Base-by-base conservation (phyloP, 192 early-diverging fungal species). In the Radiomyces spectabilis region DNA sequence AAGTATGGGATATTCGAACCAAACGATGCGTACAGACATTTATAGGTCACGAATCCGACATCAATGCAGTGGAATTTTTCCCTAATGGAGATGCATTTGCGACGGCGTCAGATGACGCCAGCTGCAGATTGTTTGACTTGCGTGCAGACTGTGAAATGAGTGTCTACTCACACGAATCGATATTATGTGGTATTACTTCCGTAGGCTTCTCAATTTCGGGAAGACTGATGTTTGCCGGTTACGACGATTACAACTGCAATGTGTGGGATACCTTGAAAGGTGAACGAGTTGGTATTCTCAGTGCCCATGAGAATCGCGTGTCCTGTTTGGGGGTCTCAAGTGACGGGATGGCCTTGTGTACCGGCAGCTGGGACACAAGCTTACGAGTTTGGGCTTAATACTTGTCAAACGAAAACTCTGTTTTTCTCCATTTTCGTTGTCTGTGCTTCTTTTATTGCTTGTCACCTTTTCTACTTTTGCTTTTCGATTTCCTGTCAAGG, bases 61-160 rank as follows among this genome's bases (percentile, higher is more conserved):
- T 98, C 65, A 98, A 98, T 57, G 91, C 95, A 34, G 95, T 98
- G 38, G 88, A 93, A 67, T 98, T 98, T 74, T 98, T 98, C 83
- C 95, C 95, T 25, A 94, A 93, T 65, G 95, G 95, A 32, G 87
- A 98, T 59, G 93, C 95, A 3, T 93, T 98, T 65, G 95, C 91
- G 13, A 92, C 91, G 10, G 95, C 93, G 8, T 95, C 93, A 25
- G 95, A 98, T 70, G 95, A 98, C 72, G 93, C 95, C 16, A 92
- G 91, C 18, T 98, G 95, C 73, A 79, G 95, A 37, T 69, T 98
- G 32, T 98, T 94, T 66, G 95, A 98, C 57, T 69, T 98, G 48
- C 85, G 95, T 25, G 95, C 95, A 12, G 95, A 98, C 71, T 75
- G 95, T 51, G 95, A 98, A 63, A 77, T 98, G 39, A 94, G 91